Evolutionary conservation across 225 moss, liverwort and hornwort genomes (phyloP).

Genomic region (Sphagnum tenellum): DNA sequence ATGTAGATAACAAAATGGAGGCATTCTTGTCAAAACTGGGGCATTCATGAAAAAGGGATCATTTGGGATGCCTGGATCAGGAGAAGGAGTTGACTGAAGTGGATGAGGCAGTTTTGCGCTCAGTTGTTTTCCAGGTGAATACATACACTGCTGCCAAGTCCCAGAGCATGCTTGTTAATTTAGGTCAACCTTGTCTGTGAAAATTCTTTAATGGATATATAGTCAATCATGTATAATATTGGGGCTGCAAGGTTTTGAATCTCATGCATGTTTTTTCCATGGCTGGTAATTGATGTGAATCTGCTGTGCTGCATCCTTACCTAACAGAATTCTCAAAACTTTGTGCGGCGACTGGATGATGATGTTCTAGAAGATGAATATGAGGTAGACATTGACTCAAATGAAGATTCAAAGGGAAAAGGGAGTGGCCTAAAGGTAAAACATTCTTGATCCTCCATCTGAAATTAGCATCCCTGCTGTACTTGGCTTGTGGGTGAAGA

Average conservation of each 20-base stretch:
- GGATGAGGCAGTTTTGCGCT: slow-evolving; percentile 66
- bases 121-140: slow-evolving; percentile 75
- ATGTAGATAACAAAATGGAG: too few relatives aligned
- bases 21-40: background rate
- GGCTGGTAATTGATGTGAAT: too few relatives aligned
- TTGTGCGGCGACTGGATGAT: slow-evolving; percentile 57
- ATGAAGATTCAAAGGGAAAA: slow-evolving; percentile 9
- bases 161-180: too few relatives aligned
- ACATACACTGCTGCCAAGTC: background rate
- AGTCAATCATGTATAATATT: too few relatives aligned
- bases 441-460: background rate
- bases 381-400: slow-evolving; percentile 30
- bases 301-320: background rate
- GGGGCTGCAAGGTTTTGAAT: too few relatives aligned
- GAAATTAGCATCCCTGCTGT: background rate
- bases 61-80: slow-evolving; percentile 16
- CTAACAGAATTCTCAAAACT: slow-evolving; percentile 54
- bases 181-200: too few relatives aligned
- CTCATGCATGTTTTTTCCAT: too few relatives aligned
- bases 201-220: too few relatives aligned
- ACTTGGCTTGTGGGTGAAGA: background rate
- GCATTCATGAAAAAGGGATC: background rate
- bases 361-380: slow-evolving; percentile 52
- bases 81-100: slow-evolving; percentile 64
- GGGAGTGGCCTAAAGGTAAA: slow-evolving; percentile 17